Evolutionary conservation across 2,329 filamentous ascomycete genomes (phyloP), one percentile per base, ranked within the genome.

Genomic region (Aspergillus neoniger): DNA sequence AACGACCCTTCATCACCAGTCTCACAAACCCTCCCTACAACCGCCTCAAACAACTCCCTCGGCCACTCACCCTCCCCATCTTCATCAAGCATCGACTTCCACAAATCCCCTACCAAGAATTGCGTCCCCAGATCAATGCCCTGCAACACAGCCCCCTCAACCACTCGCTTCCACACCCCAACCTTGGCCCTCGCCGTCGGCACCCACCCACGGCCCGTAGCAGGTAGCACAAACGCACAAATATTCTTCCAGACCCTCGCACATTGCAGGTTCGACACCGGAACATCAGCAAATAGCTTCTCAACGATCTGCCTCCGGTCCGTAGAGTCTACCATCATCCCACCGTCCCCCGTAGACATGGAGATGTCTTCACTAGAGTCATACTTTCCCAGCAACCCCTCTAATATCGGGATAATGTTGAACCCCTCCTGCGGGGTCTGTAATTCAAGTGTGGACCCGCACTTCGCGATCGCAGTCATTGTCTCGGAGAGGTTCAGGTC

Each of bases 231-330:
- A 71, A 86, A 87, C 30, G 81, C 84, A 66, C 82, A 80, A 12
- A 86, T 65, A 43, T 82, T 77, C 39, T 67, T 69, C 83, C 83
- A 87, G 2, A 72, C 82, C 8, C 63, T 61, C 60, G 82, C 75
- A 63, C 83, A 86, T 67, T 86, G 80, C 5, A 68, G 77, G 15
- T 78, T 67, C 17, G 83, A 86, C 19, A 85, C 70, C 2, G 85
- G 84, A 4, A 85, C 76, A 67, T 85, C 74, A 9, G 70, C 71
- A 63, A 84, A 82, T 2, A 85, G 59, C 41, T 69, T 61, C 5
- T 71, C 66, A 61, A 80, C 80, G 28, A 72, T 71, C 25, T 23
- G 51, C 63, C 55, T 69, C 66, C 53, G 72, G 72, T 70, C 68
- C 50, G 50, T 23, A 23, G 19, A 23, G 10, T 36, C 12, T 23